Conservation (phyloP, 2,329 filamentous ascomycete species). For the Aaosphaeria arxii region DNA sequence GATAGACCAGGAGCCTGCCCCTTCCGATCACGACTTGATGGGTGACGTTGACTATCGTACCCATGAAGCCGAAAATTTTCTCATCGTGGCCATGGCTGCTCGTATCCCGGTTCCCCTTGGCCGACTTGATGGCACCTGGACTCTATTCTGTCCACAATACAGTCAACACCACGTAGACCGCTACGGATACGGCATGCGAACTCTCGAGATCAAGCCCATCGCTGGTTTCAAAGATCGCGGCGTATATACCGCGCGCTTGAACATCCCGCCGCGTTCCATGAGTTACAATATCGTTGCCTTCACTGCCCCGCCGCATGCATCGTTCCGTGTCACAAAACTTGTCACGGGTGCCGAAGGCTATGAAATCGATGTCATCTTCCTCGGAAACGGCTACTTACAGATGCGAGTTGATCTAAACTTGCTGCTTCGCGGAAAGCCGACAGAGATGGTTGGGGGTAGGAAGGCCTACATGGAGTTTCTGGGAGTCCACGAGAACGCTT, state of each 20-base stretch:
- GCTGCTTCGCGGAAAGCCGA: slow-evolving; percentile 22
- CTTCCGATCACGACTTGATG: slow-evolving; percentile 1
- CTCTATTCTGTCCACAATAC: slow-evolving; percentile 27
- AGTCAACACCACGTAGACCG: slow-evolving; percentile 19
- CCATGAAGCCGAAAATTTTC: slow-evolving; percentile 13
- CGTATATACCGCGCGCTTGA: slow-evolving; percentile 21
- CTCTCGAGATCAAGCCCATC: slow-evolving; percentile 16
- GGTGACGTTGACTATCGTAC: not conserved
- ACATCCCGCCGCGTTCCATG: slow-evolving; percentile 25
- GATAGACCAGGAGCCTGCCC: not conserved
- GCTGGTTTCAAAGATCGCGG: slow-evolving; percentile 9
- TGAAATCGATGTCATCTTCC: slow-evolving; percentile 20
- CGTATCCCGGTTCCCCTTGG: slow-evolving; percentile 25
- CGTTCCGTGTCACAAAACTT: slow-evolving; percentile 17
- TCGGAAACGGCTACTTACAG: slow-evolving; percentile 27
- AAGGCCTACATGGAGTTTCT: slow-evolving; percentile 20
- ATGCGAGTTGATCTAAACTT: slow-evolving; percentile 23
- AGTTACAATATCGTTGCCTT: slow-evolving; percentile 16
- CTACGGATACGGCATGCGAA: slow-evolving; percentile 25
- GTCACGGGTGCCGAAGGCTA: slow-evolving; percentile 22
- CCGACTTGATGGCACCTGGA: slow-evolving; percentile 18
- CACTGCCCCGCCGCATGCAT: slow-evolving; percentile 22
- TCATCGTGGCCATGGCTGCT: slow-evolving; percentile 14
- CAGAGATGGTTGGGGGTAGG: slow-evolving; percentile 7
- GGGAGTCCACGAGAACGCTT: slow-evolving; percentile 15